Evolutionary conservation across 2,329 filamentous ascomycete species (phyloP), one percentile per base, ranked within the genome.

Genomic region (Chaetoscypha palmicola): DNA sequence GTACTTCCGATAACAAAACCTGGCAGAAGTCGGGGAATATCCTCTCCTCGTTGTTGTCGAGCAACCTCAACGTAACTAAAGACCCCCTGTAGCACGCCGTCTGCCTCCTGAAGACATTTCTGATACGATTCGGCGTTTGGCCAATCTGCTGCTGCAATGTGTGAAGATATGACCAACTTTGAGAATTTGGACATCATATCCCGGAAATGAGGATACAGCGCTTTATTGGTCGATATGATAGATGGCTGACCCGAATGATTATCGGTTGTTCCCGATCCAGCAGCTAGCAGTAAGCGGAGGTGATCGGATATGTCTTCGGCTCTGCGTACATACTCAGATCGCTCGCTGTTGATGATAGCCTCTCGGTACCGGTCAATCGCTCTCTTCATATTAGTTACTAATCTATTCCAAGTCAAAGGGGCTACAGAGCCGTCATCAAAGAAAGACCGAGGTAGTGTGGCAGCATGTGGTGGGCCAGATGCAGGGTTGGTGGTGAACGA

Each of bases 101-200:
- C 92, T n/a, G 92, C 92, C 68, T 98, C 92, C 62, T 94, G 88
- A 53, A 97, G 67, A 60, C 92, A 98, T 64, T 98, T 98, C 43
- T 92, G 83, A 49, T 91, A 86, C 1, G 91, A 94, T 64, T 98
- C 92, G 12, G 87, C 82, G 43, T 91, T 89, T 7, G 91, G 90
- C 79, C 89, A 97, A 67, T 98, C 92, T 24, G 91, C 87, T 4
- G 91, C 89, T 30, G 92, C 92, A 62, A 98, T 96, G 62, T 98
- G 92, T 11, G 92, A 97, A 2, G 92, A 98, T 38, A 98, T 82
- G 34, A 98, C 92, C 8, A 98, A 74, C 64, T 98, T 98, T n/a
- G 92, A 97, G 64, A 98, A 98, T 58, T 94, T 90, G 34, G 92
- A 97, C 92, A 98, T 98, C 82, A 97, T 97, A 62, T 97, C 92